Conservation (phyloP, 768 basidiomycete genomes). For the Sarcomyxa edulis region DNA sequence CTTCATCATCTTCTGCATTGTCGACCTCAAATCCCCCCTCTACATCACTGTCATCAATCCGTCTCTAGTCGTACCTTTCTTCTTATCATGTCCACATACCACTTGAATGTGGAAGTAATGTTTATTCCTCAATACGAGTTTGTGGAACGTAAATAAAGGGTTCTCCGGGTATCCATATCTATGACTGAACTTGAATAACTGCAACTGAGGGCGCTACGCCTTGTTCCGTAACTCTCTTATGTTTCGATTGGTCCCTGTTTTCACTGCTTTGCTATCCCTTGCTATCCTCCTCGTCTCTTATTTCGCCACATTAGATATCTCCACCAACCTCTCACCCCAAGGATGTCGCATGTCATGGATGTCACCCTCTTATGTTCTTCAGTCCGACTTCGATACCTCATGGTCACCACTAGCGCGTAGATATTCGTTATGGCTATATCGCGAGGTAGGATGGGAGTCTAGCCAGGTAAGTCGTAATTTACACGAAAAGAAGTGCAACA, state of each 20-base stretch:
- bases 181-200: too few relatives aligned
- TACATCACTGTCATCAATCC: slow-evolving; percentile 7
- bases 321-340: slow-evolving; percentile 65
- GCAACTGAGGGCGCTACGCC: too few relatives aligned
- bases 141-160: too few relatives aligned
- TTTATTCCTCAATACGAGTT: too few relatives aligned
- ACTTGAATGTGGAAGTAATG: background rate
- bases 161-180: too few relatives aligned
- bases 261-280: slow-evolving; percentile 32
- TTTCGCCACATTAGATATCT: slow-evolving; percentile 37
- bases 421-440: slow-evolving; percentile 88
- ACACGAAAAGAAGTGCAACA: background rate
- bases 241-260: slow-evolving; percentile 12
- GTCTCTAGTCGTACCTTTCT: background rate
- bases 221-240: too few relatives aligned
- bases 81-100: background rate
- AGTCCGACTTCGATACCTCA: slow-evolving; percentile 56
- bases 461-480: slow-evolving; percentile 40
- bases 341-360: slow-evolving; percentile 97
- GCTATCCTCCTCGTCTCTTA: slow-evolving; percentile 32
- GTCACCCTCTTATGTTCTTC: slow-evolving; percentile 83
- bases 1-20: slow-evolving; percentile 9
- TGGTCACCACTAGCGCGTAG: slow-evolving; percentile 70
- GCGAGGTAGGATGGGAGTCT: slow-evolving; percentile 82
- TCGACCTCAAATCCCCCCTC: background rate